Base-by-base conservation (phyloP, 2,329 filamentous ascomycete species). In the Metarhizium brunneum region DNA sequence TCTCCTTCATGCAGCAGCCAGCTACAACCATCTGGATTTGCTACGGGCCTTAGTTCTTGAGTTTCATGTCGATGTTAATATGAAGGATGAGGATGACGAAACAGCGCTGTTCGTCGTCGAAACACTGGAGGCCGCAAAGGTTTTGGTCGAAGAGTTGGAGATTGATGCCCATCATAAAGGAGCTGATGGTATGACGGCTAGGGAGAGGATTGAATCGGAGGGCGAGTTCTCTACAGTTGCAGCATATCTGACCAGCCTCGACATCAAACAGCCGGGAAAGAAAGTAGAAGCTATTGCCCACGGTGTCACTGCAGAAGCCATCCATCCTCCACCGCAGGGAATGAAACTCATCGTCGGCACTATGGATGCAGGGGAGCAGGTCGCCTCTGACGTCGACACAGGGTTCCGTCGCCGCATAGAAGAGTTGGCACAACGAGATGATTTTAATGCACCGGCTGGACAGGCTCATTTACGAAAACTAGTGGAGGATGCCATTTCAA, bases 101-200 rank as follows among this genome's bases (percentile, higher is more conserved):
- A 96, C 92, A 1, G 88, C 92, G n/a, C 77, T 99, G 4, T 99
- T 96, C 66, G 90, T 91, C n/a, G 84, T 86, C 32, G 94, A 99
- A 71, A 89, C 84, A 0, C 76, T 87, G 51, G 85, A 88, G 4
- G 86, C 90, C 47, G 92, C 92, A 20, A 83, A 82, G 63, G 81
- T 86, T 53, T 76, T 99, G 7, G 82, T 97, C 3, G 90, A 95
- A 65, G 90, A 96, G 69, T 76, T 97, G 3, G 83, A 85, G 5
- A 82, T 88, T 36, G 84, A 95, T 63, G 70, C 82, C 42, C 73
- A 71, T 20, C 76, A 86, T 57, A 79, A 74, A 61, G 92, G 94
- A 60, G 74, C 79, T 25, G 90, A 95, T 16, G 91, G 88, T 3
- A 74, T 87, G 65, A 95, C 87, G 0, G 92, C 94, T 0, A 77